Percentiles rank a stretch among this genome's conserved stretches.
Evolutionary conservation across 106 monocot species (phyloP).

Genomic region (Dendrobium catenatum): DNA sequence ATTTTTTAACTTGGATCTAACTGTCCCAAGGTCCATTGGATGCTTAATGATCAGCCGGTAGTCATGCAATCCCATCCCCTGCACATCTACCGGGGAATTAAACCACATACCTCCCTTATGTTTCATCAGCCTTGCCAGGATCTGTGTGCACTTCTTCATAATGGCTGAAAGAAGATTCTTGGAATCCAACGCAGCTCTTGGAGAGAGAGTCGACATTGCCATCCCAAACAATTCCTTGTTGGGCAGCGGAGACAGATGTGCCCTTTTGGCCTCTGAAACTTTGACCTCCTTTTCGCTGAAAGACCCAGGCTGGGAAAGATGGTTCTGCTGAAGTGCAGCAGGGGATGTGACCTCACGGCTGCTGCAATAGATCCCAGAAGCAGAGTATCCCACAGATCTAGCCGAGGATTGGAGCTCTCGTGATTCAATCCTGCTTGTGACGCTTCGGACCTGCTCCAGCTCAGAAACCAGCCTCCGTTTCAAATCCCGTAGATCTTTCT

Average conservation of each 20-base stretch:
- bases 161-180: slow-evolving; percentile 31
- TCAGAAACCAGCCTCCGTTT: slow-evolving; percentile 46
- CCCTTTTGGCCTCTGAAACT: slow-evolving; percentile 8
- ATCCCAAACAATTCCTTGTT: not conserved
- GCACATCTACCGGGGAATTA: slow-evolving; percentile 75
- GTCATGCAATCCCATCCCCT: slow-evolving; percentile 58
- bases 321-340: not conserved
- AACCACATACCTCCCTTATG: slow-evolving; percentile 57
- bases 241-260: not conserved
- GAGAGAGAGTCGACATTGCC: not conserved
- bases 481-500: slow-evolving; percentile 33
- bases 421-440: slow-evolving; percentile 39
- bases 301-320: not conserved
- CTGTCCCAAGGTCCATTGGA: slow-evolving; percentile 95
- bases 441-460: slow-evolving; percentile 46
- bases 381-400: slow-evolving; percentile 22
- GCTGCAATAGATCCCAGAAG: slow-evolving; percentile 16
- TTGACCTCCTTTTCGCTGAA: not conserved
- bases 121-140: slow-evolving; percentile 63
- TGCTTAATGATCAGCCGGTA: slow-evolving; percentile 65
- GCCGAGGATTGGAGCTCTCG: slow-evolving; percentile 18
- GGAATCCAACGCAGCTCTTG: slow-evolving; percentile 7
- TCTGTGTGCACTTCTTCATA: slow-evolving; percentile 63
- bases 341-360: slow-evolving; percentile 22
- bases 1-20: slow-evolving; percentile 40